phyloP scores from a whole-genome alignment of 805 yeast genomes.

The Kodamaea lidongshanica region DNA sequence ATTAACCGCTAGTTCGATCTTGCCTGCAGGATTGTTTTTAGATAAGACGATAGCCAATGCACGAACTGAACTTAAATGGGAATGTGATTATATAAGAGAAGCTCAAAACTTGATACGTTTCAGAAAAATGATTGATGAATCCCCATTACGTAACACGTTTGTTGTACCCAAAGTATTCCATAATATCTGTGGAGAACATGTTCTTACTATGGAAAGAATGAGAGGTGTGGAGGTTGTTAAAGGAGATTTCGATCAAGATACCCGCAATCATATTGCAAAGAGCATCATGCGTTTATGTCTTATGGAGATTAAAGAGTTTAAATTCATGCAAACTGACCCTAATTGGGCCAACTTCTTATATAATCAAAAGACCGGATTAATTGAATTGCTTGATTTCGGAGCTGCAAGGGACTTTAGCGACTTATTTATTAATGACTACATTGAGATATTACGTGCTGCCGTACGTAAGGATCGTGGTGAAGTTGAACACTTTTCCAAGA shows the following conservation, averaged over 20 bases:
- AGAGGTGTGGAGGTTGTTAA: constrained; percentile 77
- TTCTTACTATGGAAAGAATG: constrained; percentile 86
- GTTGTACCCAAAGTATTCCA: constrained; percentile 77
- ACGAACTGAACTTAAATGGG: constrained; percentile 91
- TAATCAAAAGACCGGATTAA: constrained; percentile 60
- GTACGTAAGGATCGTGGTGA: constrained; percentile 57
- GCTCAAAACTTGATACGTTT: constrained; percentile 71
- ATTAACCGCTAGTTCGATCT: constrained; percentile 74
- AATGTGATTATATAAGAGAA: constrained; percentile 91
- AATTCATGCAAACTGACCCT: constrained; percentile 97
- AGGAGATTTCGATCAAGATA: constrained; percentile 67
- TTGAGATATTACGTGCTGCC: constrained; percentile 68
- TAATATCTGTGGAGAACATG: constrained; percentile 71
- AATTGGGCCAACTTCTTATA: constrained; percentile 97
- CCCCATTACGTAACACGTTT: constrained; percentile 43
- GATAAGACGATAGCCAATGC: constrained; percentile 93
- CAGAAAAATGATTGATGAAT: constrained; percentile 45
- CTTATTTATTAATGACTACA: constrained; percentile 63
- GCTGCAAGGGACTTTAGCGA: constrained; percentile 78
- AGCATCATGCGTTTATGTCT: constrained; percentile 83
- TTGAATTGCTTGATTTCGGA: constrained; percentile 91
- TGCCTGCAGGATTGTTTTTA: constrained; percentile 87
- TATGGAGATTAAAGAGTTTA: constrained; percentile 74
- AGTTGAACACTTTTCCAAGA: constrained; percentile 59
- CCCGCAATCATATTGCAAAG: constrained; percentile 75